These are phyloP conservation scores for Nicotiana paniculata DNA, from an alignment of 257 asterid species.

Conservation along the genomic window DNA sequence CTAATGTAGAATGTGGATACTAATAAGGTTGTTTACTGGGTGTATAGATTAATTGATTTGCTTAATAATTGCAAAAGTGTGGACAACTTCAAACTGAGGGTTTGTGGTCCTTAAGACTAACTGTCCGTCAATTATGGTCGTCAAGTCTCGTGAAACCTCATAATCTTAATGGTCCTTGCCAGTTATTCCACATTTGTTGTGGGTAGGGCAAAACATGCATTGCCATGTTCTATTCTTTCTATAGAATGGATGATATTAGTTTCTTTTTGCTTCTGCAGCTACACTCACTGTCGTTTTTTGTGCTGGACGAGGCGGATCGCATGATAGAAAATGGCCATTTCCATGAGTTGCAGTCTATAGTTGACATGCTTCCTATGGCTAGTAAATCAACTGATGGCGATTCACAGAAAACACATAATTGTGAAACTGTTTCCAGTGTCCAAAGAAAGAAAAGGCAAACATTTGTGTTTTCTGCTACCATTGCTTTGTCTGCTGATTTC, in stretches of 20 bases:
- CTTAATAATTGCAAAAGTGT: background rate
- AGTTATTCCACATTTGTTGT: background rate
- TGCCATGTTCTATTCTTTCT: background rate
- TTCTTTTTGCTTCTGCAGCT: conserved; percentile 50
- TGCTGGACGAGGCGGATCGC: conserved; percentile 98
- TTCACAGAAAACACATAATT: conserved; percentile 44
- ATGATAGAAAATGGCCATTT: conserved; percentile 95
- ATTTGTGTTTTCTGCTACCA: conserved; percentile 93
- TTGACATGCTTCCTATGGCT: conserved; percentile 85
- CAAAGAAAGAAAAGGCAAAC: conserved; percentile 95
- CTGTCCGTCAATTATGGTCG: background rate
- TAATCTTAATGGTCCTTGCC: background rate
- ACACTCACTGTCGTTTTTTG: conserved; percentile 87
- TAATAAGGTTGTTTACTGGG: background rate
- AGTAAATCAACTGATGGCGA: conserved; percentile 48
- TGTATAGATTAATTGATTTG: background rate
- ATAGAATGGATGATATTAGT: background rate
- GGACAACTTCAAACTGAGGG: background rate
- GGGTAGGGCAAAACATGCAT: background rate
- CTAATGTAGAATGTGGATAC: background rate
- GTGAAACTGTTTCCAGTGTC: conserved; percentile 53
- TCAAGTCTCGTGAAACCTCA: background rate
- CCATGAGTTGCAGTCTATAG: conserved; percentile 85
- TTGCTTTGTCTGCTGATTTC: conserved; percentile 85
- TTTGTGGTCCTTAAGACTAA: background rate